Evolutionary conservation across 441 rosid genomes (phyloP), one percentile per base, ranked within the genome.

Genomic region (Adansonia gregorii): DNA sequence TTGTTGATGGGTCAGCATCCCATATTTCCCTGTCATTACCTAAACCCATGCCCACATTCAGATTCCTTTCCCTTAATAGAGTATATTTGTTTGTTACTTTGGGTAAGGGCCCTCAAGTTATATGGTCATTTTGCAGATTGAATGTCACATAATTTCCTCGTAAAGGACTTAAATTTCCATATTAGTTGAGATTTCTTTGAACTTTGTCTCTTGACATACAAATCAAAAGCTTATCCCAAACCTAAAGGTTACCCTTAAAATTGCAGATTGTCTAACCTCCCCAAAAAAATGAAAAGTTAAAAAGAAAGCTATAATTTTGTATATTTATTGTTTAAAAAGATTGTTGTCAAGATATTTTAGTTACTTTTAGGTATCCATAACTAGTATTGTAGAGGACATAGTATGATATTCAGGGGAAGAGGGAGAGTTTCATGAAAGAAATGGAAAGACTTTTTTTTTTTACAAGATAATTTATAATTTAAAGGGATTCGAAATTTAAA

Each of bases 1-100:
- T 94, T 84, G 98, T 95, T 95, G 97, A 89, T 86, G 82, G 93
- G 97, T 95, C 97, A 88, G 83, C 97, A 87, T 93, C 99, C 86
- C 35, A 27, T 27, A 78, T 83, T 89, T 61, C 89, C 90, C 80
- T 90, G 88, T 91, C 98, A 89, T 89, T 92, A 92, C 97, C 97
- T 90, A 94, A 83, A 91, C 15, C 17, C 87, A 89, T 88, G 95
- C 97, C 90, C 89, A 83, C 88, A 89, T 88, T 88, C 80, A 91
- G 87, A 92, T 92, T 89, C 94, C 78, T 86, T 91, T 85, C 94
- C 87, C 75, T 82, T 87, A 83, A 82, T 89, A 80, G 89, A 83
- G 87, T 54, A 0, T 54, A 8, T 14, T 5, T 61, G 72, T 80
- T 75, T 80, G 3, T 61, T 73, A 75, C 63, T 65, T 67, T 68